Base-by-base conservation (phyloP, 2,329 filamentous ascomycete genomes). In the Botrytis pseudocinerea region DNA sequence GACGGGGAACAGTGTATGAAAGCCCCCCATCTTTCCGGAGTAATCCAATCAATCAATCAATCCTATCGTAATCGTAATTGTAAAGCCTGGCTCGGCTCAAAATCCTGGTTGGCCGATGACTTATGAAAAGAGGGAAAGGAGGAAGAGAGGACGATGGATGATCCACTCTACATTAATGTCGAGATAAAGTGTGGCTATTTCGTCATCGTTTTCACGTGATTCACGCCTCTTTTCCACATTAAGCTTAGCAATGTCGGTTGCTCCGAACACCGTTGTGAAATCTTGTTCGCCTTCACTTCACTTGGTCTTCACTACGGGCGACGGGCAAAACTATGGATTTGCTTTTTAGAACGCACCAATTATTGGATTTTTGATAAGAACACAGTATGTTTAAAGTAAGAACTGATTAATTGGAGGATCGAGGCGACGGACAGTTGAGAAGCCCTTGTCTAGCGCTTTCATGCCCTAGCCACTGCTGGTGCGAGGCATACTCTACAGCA, bases 211-310 rank as follows among this genome's bases (percentile, higher is more conserved):
- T 1, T 51, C 64, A 66, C 64, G 64, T 66, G 64, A 63, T 10
- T 28, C 9, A 16, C 1, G 10, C 16, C 7, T 14, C 44, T n/a
- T 65, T 38, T 22, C 20, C 10, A 25, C 18, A n/a, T 51, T 12
- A 7, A 38, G 63, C 44, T 66, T 66, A 66, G 63, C 25, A 66
- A 51, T 16, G 18, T 66, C 63, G 63, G 63, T n/a, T 32, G 63
- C 14, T 51, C 63, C 63, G 63, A 48, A 38, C 14, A 28, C 20
- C n/a, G 28, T 22, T 38, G 42, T 35, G 38, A 62, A 22, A 46
- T 65, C 48, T 35, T 16, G 20, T 51, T 65, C 46, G 63, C 63
- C 63, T 48, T 38, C 44, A 38, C 63, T 48, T 20, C n/a, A 64
- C 48, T 20, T 4, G 35, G 22, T 40, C 60, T 42, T 62, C 60